Evolutionary conservation across 345 rosid species (phyloP), one percentile per base, ranked within the genome.

Genomic region (Pistacia integerrima): DNA sequence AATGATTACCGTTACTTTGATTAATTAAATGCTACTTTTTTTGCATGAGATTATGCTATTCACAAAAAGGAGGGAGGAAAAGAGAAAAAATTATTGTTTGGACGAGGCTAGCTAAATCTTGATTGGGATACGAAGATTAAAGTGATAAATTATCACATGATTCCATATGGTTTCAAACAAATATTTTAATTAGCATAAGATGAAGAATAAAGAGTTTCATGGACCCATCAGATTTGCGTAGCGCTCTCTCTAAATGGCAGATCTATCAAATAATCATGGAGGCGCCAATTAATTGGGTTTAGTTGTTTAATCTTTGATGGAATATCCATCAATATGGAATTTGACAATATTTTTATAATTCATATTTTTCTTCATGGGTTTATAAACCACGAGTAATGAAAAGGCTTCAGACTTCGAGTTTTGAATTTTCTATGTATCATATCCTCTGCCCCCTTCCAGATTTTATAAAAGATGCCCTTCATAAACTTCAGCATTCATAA

Each of bases 1-100:
- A 74, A 87, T 79, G 61, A 87, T 81, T 76, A 64, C 65, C 59
- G 28, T 2, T 55, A 68, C 74, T 73, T 75, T 70, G 67, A 13
- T 74, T 30, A 30, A 30, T 30, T 67, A 55, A 54, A 33, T n/a
- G 44, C 36, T 18, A 35, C 78, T 65, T 75, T 74, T 74, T 69
- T 56, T 33, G 33, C 59, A 11, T 28, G 59, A 64, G 84, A 70
- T 77, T 77, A 36, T 68, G 55, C 54, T 69, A 35, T 57, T 64
- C 41, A 49, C 16, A 67, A 71, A 70, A 35, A 49, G 51, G 35
- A 8, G 48, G 54, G 54, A 7, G 22, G 5, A 59, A 33, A 68
- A 52, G 20, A 46, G 69, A 72, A 56, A 25, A 28, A 54, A 7
- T 64, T 20, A 12, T 16, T n/a, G 33, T 67, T 41, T 64, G 72